Conservation (phyloP, 805 yeast species). For the Sporopachydermia lactativora region DNA sequence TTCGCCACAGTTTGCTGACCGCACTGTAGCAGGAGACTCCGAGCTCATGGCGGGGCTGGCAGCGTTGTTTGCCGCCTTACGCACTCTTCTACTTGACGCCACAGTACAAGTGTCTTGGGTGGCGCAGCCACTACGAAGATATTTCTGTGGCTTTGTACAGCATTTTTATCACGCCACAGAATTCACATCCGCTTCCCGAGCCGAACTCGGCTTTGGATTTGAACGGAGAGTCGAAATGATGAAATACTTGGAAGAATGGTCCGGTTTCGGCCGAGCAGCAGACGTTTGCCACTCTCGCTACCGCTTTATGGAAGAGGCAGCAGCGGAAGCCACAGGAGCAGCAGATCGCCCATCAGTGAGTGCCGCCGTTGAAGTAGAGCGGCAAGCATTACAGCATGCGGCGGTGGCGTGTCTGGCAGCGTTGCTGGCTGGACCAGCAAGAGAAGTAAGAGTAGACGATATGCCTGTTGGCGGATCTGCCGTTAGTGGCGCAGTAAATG, state of each 20-base stretch:
- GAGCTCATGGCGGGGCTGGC: conserved; percentile 55
- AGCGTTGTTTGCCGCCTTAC: conserved; percentile 44
- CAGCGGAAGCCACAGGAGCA: conserved; percentile 15
- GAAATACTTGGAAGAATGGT: conserved; percentile 82
- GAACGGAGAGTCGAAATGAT: conserved; percentile 76
- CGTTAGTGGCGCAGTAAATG: neutral
- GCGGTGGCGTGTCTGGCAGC: conserved; percentile 78
- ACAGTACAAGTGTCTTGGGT: conserved; percentile 50
- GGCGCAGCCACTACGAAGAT: conserved; percentile 65
- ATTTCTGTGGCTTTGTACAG: conserved; percentile 72
- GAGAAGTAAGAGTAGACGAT: conserved; percentile 19
- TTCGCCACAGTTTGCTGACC: conserved; percentile 40
- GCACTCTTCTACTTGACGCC: conserved; percentile 40
- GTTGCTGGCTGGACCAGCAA: conserved; percentile 61
- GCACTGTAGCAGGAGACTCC: conserved; percentile 43
- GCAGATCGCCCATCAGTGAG: conserved; percentile 22
- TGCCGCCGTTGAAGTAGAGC: conserved; percentile 73
- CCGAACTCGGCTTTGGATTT: conserved; percentile 51
- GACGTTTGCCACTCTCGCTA: conserved; percentile 54
- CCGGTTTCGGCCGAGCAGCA: conserved; percentile 68
- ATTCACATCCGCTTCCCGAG: conserved; percentile 15
- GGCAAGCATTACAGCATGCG: conserved; percentile 50
- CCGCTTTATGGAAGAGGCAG: conserved; percentile 32
- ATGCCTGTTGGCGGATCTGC: too few species aligned
- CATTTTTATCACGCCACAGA: conserved; percentile 48